Conservation (phyloP, 2,329 filamentous ascomycete genomes). For the Penicillium expansum region DNA sequence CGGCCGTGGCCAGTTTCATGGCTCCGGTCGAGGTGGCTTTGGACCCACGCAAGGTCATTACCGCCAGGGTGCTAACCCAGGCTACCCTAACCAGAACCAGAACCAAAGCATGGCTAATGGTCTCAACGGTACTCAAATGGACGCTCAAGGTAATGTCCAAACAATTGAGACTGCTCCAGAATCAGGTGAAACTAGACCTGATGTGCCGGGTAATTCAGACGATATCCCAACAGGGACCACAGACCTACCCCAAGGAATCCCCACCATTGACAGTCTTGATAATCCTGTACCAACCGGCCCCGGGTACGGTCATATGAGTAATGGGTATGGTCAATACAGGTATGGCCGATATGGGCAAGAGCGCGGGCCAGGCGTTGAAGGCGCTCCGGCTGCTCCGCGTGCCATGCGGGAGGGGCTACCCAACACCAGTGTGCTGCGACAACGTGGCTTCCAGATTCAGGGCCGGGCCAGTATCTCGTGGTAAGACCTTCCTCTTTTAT, state of each 20-base stretch:
- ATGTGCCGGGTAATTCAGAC: neutral
- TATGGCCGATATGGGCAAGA: conserved; percentile 44
- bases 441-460: conserved; percentile 50
- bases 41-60: conserved; percentile 38
- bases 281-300: conserved; percentile 15
- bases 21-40: conserved; percentile 38
- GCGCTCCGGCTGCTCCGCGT: conserved; percentile 87
- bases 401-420: conserved; percentile 88
- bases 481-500: neutral
- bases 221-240: neutral
- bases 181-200: neutral
- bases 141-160: conserved; percentile 15
- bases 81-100: conserved; percentile 36
- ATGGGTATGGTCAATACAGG: conserved; percentile 28
- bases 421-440: conserved; percentile 72
- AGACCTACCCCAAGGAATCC: conserved; percentile 23
- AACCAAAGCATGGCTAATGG: conserved; percentile 28
- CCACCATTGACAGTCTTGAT: conserved; percentile 26
- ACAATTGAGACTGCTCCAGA: conserved; percentile 12
- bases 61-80: conserved; percentile 33
- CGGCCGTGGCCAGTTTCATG: conserved; percentile 57
- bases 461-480: conserved; percentile 24
- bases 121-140: conserved; percentile 17
- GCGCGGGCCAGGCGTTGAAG: conserved; percentile 59
- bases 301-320: conserved; percentile 14